Evolutionary conservation across 306 rosid genomes (phyloP).

Genomic region (Lathyrus oleraceus): DNA sequence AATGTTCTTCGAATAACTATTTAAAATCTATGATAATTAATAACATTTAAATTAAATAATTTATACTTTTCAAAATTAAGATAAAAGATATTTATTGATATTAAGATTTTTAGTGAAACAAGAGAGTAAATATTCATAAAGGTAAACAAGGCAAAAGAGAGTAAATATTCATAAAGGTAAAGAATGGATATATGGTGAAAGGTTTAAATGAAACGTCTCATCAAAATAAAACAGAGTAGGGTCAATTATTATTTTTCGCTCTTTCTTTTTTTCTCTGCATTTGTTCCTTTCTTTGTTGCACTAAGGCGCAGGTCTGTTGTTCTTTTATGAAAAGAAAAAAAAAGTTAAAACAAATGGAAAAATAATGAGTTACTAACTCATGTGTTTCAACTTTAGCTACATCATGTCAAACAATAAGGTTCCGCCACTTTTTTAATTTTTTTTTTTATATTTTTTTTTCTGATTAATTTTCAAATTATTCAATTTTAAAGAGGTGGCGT

Average conservation of each 20-base stretch:
- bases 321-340: slow-evolving; percentile 40
- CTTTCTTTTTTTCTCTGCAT: not conserved
- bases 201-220: slow-evolving; percentile 45
- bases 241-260: not conserved
- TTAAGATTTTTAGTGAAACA: slow-evolving; percentile 29
- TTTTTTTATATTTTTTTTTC: too few species aligned
- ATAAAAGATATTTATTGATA: not conserved
- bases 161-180: slow-evolving; percentile 13
- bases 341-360: slow-evolving; percentile 35
- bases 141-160: slow-evolving; percentile 21
- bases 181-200: slow-evolving; percentile 18
- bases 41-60: slow-evolving; percentile 11
- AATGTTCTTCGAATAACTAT: too few species aligned
- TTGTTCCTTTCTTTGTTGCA: slow-evolving; percentile 22
- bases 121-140: slow-evolving; percentile 16
- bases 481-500: too few species aligned
- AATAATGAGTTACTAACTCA: slow-evolving; percentile 33
- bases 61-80: not conserved
- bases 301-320: slow-evolving; percentile 37
- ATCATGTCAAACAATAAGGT: slow-evolving; percentile 35
- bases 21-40: not conserved
- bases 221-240: slow-evolving; percentile 38
- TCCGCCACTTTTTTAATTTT: too few species aligned
- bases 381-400: slow-evolving; percentile 33
- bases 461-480: too few species aligned